Evolutionary conservation across 2,329 filamentous ascomycete species (phyloP).

Genomic region (Cladophialophora chaetospira): DNA sequence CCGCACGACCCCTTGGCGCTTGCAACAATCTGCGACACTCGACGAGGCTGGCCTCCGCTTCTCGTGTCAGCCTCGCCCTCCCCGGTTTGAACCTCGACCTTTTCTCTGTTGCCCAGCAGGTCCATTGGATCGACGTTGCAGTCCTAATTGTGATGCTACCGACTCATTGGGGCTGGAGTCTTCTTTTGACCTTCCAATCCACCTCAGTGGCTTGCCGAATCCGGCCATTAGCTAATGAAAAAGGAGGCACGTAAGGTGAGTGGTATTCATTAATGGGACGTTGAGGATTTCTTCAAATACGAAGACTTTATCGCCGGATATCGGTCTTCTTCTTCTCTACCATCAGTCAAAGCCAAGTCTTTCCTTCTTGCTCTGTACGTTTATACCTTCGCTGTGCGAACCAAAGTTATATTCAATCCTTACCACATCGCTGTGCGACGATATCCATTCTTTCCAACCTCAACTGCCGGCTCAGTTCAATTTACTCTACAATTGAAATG

Average conservation of each 20-base stretch:
- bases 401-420: neutral
- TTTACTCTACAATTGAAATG: conserved; percentile 18
- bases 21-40: conserved; percentile 24
- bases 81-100: conserved; percentile 17
- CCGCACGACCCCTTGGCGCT: conserved; percentile 4
- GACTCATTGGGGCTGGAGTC: neutral
- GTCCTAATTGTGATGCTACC: neutral
- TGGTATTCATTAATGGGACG: neutral
- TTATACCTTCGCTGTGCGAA: neutral
- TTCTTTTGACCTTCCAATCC: neutral
- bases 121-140: conserved; percentile 21
- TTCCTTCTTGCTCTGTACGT: conserved; percentile 3
- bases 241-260: neutral
- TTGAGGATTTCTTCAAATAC: conserved; percentile 15
- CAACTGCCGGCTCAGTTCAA: conserved; percentile 18
- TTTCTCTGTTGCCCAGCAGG: neutral
- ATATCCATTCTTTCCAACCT: conserved; percentile 7
- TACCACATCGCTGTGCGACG: neutral
- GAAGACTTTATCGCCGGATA: too few species aligned
- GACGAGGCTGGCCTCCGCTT: conserved; percentile 13
- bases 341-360: neutral
- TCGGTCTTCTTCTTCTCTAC: neutral
- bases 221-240: conserved; percentile 11
- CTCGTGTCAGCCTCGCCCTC: conserved; percentile 19
- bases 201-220: neutral